A percentile compares a stretch with the other conserved stretches of the same genome.
Evolutionary conservation across 225 moss, liverwort and hornwort genomes (phyloP).

Genomic region (Pseudoscleropodium purum): DNA sequence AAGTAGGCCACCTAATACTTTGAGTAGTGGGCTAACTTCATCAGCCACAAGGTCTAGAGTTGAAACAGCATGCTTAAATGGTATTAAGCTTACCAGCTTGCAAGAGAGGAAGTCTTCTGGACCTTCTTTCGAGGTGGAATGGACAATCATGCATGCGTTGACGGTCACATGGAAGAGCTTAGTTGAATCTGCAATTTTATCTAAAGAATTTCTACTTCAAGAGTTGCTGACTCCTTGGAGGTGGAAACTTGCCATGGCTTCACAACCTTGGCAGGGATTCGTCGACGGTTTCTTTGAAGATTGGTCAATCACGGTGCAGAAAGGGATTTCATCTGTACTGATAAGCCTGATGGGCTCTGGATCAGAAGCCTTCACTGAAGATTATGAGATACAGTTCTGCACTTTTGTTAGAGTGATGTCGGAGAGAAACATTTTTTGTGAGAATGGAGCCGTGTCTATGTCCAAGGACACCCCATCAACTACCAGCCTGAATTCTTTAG

Average conservation of each 20-base stretch:
- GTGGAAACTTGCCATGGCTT: conserved; percentile 49
- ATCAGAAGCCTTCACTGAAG: conserved; percentile 4
- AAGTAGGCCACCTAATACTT: not conserved
- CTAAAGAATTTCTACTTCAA: conserved; percentile 35
- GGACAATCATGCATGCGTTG: conserved; percentile 31
- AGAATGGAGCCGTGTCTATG: conserved; percentile 4
- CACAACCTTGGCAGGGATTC: conserved; percentile 45
- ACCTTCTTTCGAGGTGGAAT: not conserved
- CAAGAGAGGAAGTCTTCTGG: conserved; percentile 4
- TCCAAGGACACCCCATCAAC: not conserved
- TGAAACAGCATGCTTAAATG: not conserved
- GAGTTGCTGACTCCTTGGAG: conserved; percentile 54
- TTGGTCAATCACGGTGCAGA: conserved; percentile 38
- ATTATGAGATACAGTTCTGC: conserved; percentile 25
- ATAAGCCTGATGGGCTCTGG: conserved; percentile 23
- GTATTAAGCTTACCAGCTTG: not conserved
- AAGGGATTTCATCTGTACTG: conserved; percentile 24
- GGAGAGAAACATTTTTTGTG: conserved; percentile 11
- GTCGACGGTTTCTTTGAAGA: conserved; percentile 27
- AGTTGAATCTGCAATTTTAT: conserved; percentile 31
- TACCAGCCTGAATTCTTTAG: not conserved
- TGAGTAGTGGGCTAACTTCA: not conserved
- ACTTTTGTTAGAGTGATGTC: conserved; percentile 37
- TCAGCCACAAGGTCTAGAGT: not conserved
- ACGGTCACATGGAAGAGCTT: conserved; percentile 35